These are phyloP conservation scores for Stachybotrys chlorohalonatus DNA, from an alignment of 2,329 filamentous ascomycete genomes.

Conservation along the genomic window DNA sequence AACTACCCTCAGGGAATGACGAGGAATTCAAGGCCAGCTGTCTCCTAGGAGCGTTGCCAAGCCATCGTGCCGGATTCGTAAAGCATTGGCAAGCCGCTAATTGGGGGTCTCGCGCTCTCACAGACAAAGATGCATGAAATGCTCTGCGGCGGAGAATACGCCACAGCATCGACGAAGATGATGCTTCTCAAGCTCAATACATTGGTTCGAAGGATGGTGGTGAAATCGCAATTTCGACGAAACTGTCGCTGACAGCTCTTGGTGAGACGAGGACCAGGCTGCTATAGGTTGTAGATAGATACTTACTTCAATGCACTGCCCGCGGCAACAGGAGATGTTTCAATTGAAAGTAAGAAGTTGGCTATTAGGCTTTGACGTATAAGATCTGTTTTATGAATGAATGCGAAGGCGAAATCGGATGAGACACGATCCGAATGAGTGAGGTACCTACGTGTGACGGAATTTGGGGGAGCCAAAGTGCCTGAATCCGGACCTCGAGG, in stretches of 20 bases:
- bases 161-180: slow-evolving; percentile 13
- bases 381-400: no score
- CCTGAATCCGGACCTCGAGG: background rate
- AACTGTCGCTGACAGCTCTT: no score
- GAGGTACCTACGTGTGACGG: no score
- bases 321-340: no score
- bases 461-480: background rate
- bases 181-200: background rate
- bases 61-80: background rate
- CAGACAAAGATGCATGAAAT: slow-evolving; percentile 1
- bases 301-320: no score
- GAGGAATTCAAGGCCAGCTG: background rate
- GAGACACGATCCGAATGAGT: no score
- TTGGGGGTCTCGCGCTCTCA: background rate
- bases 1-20: background rate
- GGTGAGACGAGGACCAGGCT: no score
- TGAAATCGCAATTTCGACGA: background rate
- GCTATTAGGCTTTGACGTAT: no score
- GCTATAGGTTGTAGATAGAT: no score
- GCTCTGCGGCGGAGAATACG: slow-evolving; percentile 10
- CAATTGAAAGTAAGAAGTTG: no score
- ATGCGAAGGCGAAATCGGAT: no score
- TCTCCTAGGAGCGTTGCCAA: background rate
- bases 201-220: background rate
- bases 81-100: background rate